Evolutionary conservation across 2,329 filamentous ascomycete genomes (phyloP).

Genomic region (Coniochaeta hoffmannii): DNA sequence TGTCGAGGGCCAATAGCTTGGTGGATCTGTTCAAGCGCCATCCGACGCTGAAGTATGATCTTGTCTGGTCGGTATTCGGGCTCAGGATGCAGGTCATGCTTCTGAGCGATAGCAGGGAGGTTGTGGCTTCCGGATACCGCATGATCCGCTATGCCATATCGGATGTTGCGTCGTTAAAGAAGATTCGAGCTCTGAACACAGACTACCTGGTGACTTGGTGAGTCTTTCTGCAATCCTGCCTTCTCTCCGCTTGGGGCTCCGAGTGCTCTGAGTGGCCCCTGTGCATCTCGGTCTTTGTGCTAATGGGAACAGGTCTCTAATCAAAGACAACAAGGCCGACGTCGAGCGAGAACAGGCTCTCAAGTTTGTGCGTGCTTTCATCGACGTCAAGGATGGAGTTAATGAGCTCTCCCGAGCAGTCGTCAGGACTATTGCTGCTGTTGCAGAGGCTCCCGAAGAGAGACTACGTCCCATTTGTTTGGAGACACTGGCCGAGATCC

Average conservation of each 20-base stretch:
- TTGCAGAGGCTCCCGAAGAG: conserved; percentile 82
- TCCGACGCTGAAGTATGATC: conserved; percentile 89
- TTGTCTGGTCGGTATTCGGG: conserved; percentile 94
- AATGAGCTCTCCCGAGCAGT: conserved; percentile 81
- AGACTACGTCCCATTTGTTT: conserved; percentile 84
- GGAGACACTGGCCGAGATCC: conserved; percentile 85
- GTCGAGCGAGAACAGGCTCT: conserved; percentile 94
- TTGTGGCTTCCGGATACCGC: conserved; percentile 88
- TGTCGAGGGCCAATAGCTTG: conserved; percentile 81
- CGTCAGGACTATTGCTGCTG: conserved; percentile 80
- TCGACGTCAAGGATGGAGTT: conserved; percentile 91
- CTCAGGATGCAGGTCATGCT: conserved; percentile 92
- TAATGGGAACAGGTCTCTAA: conserved; percentile 54
- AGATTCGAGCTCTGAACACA: conserved; percentile 79
- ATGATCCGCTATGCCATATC: conserved; percentile 93
- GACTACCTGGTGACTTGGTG: conserved; percentile 82
- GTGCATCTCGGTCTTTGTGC: too few species aligned
- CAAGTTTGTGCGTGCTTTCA: conserved; percentile 90
- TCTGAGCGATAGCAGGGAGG: conserved; percentile 89
- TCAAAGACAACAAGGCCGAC: conserved; percentile 94
- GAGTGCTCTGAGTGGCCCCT: too few species aligned
- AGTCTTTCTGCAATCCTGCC: conserved; percentile 14
- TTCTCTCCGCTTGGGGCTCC: not conserved
- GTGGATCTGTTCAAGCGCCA: conserved; percentile 96
- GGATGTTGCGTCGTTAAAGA: conserved; percentile 80